Evolutionary conservation across 306 rosid genomes (phyloP), one percentile per base, ranked within the genome.

Genomic region (Citrullus colocynthis): DNA sequence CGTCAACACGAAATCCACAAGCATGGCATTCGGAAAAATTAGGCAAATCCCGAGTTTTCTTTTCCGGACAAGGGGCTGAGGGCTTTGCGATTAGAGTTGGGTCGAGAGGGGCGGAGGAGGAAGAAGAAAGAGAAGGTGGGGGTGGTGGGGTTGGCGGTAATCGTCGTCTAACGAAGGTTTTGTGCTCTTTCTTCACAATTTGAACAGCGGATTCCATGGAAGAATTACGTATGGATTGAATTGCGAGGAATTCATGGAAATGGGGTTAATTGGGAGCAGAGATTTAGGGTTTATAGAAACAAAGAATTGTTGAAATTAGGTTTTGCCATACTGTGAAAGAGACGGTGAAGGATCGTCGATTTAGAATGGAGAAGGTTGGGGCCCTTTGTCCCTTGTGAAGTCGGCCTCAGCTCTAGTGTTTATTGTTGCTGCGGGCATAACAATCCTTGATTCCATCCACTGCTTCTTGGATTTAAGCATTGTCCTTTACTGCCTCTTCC

Each of bases 41-140:
- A 42, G 97, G 97, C 71, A 88, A 83, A 79, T 87, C 91, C 79
- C 97, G 83, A 3, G 93, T 90, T 85, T 88, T 92, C 89, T 88
- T 90, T 1, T 4, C 10, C 2, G 59, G 13, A 73, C 45, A 8
- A 9, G 60, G 62, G 62, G 12, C 3, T 45, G 24, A 42, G 14
- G 42, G 77, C 9, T 49, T 51, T 4, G 61, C 20, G 30, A 60
- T 15, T 30, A 17, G 62, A 9, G 77, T 32, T 28, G 44, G 77
- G 11, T 28, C 30, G 4, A 51, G 44, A 32, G 62, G 77, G 32
- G 55, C 62, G 5, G 62, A 74, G 32, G 62, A 52, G 62, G 62
- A 74, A 9, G 62, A 74, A 74, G 77, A 74, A 49, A 74, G 62
- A 52, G 77, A 74, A 74, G 77, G 44, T 21, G 70, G 77, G 17